Evolutionary conservation across 805 yeast genomes (phyloP), one percentile per base, ranked within the genome.

Genomic region (Cyberlindnera samutprakarnensis): DNA sequence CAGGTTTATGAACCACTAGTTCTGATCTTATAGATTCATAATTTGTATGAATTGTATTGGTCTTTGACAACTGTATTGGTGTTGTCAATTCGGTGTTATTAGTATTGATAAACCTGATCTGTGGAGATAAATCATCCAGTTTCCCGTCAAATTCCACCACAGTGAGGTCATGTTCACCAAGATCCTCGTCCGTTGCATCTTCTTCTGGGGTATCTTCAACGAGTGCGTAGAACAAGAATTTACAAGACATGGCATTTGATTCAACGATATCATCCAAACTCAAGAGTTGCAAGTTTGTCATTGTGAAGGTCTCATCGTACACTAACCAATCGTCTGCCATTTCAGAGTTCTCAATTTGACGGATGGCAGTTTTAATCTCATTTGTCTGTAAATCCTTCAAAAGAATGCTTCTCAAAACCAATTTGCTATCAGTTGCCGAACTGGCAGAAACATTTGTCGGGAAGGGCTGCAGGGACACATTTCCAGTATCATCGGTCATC

Each of bases 281-380:
- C 12, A 59, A 41, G 26, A 57, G 46, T 32, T 59, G 60, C 26
- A 62, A 37, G 38, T 62, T 62, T 18, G 52, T 42, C 48, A 62
- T 42, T 10, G 61, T 51, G 35, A 61, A 63, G 2, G 47, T 40
- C 4, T 57, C 49, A 39, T 63, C 68, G 32, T 62, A 63, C 5
- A 62, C 38, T 11, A 62, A 39, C 68, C 68, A 63, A 27, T 62
- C 66, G 29, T 62, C 66, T 12, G 51, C 51, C 23, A 56, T 34
- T 3, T 36, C 33, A 12, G 34, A 27, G 10, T 34, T 37, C 46
- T 37, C 50, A 14, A 42, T 29, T 23, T 50, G 55, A 12, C 53
- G 31, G 6, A 50, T 47, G 6, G 53, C 55, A 1, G 53, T 45
- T 22, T 32, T 41, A 4, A 39, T 31, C 15, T 39, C 42, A 11